A percentile compares a stretch with the other conserved stretches of the same genome.
These are phyloP conservation scores for Coprinopsis strossmayeri DNA, from an alignment of 768 basidiomycete species.

Conservation along the genomic window DNA sequence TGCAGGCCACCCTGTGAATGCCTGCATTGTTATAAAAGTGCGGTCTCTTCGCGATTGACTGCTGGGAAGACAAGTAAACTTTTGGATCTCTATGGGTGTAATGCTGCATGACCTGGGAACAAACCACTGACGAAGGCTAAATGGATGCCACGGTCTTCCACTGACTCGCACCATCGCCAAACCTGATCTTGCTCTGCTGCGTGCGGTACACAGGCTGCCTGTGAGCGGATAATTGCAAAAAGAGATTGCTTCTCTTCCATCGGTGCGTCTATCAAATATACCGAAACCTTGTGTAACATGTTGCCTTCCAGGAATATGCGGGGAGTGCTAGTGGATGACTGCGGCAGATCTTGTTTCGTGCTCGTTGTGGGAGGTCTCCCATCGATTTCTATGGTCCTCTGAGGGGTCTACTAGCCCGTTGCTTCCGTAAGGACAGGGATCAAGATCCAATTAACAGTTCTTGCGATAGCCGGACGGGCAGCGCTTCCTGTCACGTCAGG, in stretches of 20 bases:
- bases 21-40: neutral
- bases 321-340: too few relatives aligned
- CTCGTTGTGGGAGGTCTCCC: too few relatives aligned
- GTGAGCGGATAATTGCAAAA: neutral
- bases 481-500: conserved; percentile 12
- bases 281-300: neutral
- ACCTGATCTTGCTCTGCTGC: neutral
- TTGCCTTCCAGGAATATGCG: too few relatives aligned
- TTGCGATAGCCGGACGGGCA: conserved; percentile 14
- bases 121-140: too few relatives aligned
- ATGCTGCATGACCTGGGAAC: too few relatives aligned
- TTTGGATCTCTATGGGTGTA: neutral
- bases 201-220: neutral
- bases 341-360: too few relatives aligned
- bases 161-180: neutral
- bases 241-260: neutral
- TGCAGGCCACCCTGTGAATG: neutral
- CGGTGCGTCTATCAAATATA: neutral
- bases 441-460: conserved; percentile 5
- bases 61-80: neutral
- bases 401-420: too few relatives aligned
- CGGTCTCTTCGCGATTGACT: neutral
- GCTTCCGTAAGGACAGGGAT: neutral
- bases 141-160: neutral
- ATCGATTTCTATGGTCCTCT: too few relatives aligned